Base-by-base conservation (phyloP, 2,329 filamentous ascomycete genomes). In the Byssochlamys sp. region DNA sequence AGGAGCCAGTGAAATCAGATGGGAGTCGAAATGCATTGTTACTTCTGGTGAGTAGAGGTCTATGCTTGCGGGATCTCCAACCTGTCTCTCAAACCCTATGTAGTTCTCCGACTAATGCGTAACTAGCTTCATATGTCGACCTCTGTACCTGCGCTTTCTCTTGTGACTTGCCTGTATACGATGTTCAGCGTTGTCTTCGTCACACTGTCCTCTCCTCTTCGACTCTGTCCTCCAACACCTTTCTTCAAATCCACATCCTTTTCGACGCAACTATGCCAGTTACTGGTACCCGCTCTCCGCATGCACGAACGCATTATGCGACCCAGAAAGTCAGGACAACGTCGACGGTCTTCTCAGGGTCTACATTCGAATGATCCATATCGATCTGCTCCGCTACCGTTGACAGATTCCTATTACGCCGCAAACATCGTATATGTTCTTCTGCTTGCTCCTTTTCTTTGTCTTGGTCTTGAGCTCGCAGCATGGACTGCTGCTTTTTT, bases 401-500 rank as follows among this genome's bases (percentile, higher is more conserved):
- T 59, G 56, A 71, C 62, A 62, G 69, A 66, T 62, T 72, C 68
- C 59, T 73, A 70, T 59, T 74, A 68, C 9, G 59, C 70, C 19
- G 61, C 63, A 45, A 64, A 65, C 63, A 74, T 85, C 14, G 69
- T 84, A 7, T 60, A 78, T 55, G 75, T 85, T 53, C 77, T 83
- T 60, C 63, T 83, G 1, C 69, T 83, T 27, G 81, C 81, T 2
- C 81, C 83, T 1, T 65, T 85, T 45, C 69, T 84, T 53, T 81
- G 81, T 55, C 69, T 84, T 10, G 81, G 78, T 39, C 74, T 85
- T 52, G 77, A 82, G 24, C 67, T 84, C 12, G 78, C 80, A 1
- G 77, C 80, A 4, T 86, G 83, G 83, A 79, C 81, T 0, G 77
- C 82, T 0, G 83, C 81, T 1, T 79, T 76, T 24, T 86, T 85